Evolutionary conservation across 1,139 yeast genomes (phyloP).

Genomic region (Suhomyces bokatorum): DNA sequence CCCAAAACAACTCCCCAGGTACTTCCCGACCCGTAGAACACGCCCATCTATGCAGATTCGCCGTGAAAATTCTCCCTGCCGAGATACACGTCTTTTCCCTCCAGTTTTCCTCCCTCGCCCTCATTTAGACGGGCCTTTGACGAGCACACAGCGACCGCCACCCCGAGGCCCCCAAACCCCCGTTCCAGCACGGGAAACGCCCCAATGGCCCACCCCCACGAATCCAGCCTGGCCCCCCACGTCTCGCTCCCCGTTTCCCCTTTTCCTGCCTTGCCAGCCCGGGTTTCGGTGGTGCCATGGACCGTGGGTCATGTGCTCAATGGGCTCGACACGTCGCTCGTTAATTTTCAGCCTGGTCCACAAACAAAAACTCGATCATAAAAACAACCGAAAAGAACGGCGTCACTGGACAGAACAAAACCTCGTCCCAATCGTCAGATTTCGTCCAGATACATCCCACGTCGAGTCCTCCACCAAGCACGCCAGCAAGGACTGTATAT

Average conservation of each 20-base stretch:
- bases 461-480: not conserved
- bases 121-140: not conserved
- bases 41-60: too few relatives aligned
- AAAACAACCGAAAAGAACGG: constrained; percentile 8
- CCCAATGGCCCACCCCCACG: not conserved
- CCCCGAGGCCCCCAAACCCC: not conserved
- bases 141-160: not conserved
- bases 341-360: constrained; percentile 10
- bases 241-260: not conserved
- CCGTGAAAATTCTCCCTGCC: not conserved
- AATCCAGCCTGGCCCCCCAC: not conserved
- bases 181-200: not conserved
- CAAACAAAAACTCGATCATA: constrained; percentile 12
- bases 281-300: not conserved
- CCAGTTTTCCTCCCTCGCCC: not conserved
- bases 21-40: not conserved
- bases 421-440: not conserved
- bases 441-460: not conserved
- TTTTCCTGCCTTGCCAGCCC: not conserved
- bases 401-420: not conserved
- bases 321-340: constrained; percentile 14
- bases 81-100: not conserved
- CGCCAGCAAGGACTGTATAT: not conserved
- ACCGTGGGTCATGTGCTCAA: constrained; percentile 6
- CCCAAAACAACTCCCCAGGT: not conserved